Evolutionary conservation across 2,329 filamentous ascomycete genomes (phyloP).

Genomic region (Xylariaceae sp.): DNA sequence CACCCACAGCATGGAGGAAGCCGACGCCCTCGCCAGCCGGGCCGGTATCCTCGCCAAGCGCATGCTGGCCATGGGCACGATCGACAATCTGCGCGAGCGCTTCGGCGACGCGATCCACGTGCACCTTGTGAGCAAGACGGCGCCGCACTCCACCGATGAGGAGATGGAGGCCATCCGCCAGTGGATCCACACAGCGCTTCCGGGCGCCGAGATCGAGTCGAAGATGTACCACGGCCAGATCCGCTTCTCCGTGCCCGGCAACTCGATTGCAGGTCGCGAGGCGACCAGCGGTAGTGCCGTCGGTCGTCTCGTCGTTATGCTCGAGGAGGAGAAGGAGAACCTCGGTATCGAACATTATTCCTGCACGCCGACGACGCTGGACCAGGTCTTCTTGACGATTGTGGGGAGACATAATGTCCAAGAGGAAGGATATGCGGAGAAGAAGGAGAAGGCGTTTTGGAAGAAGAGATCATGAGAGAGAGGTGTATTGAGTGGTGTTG

Average conservation of each 20-base stretch:
- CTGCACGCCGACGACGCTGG: slow-evolving; percentile 78
- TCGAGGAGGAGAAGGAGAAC: slow-evolving; percentile 64
- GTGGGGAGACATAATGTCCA: slow-evolving; percentile 73
- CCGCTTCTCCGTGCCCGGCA: slow-evolving; percentile 69
- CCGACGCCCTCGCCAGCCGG: slow-evolving; percentile 76
- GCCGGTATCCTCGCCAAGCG: slow-evolving; percentile 80
- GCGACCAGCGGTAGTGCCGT: slow-evolving; percentile 54
- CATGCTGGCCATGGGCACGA: slow-evolving; percentile 80
- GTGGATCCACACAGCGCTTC: slow-evolving; percentile 61
- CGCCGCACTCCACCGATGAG: slow-evolving; percentile 63
- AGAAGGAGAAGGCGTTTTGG: slow-evolving; percentile 27
- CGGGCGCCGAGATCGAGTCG: slow-evolving; percentile 62
- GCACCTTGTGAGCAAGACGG: slow-evolving; percentile 69
- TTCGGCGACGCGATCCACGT: slow-evolving; percentile 78
- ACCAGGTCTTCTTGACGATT: slow-evolving; percentile 85
- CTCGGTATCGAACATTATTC: slow-evolving; percentile 81
- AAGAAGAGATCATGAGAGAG: slow-evolving; percentile 12
- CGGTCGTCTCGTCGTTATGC: slow-evolving; percentile 61
- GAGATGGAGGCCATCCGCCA: slow-evolving; percentile 62
- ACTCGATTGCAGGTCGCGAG: slow-evolving; percentile 42
- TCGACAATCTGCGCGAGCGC: slow-evolving; percentile 63
- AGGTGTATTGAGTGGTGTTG: too few species aligned
- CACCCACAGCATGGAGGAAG: slow-evolving; percentile 94
- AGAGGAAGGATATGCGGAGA: slow-evolving; percentile 54
- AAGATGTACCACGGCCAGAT: slow-evolving; percentile 81